phyloP scores from a whole-genome alignment of 1,139 yeast species.

The Geotrichum restrictum region DNA sequence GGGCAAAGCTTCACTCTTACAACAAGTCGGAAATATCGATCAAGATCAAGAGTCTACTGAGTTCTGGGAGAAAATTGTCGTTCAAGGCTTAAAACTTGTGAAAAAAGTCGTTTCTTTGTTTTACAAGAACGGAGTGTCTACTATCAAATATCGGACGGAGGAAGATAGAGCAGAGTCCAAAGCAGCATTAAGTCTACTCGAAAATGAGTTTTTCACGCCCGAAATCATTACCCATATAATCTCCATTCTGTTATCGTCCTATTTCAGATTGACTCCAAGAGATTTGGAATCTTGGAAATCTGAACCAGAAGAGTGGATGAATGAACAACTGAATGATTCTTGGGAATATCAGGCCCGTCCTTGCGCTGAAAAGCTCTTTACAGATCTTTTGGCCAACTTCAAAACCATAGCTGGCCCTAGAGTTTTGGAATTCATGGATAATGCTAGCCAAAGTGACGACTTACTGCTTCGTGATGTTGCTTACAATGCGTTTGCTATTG shows the following conservation, averaged over 20 bases:
- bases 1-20: constrained; percentile 58
- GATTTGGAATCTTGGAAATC: constrained; percentile 77
- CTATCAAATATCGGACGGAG: constrained; percentile 59
- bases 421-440: constrained; percentile 60
- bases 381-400: constrained; percentile 65
- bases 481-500: constrained; percentile 74
- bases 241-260: constrained; percentile 65
- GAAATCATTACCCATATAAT: constrained; percentile 55
- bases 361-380: constrained; percentile 82
- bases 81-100: constrained; percentile 64
- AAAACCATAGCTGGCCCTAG: constrained; percentile 59
- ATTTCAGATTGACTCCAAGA: constrained; percentile 63
- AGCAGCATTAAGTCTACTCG: constrained; percentile 51
- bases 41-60: constrained; percentile 49
- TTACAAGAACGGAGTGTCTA: constrained; percentile 62
- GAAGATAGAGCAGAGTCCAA: constrained; percentile 54
- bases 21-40: constrained; percentile 38
- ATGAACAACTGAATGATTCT: constrained; percentile 69
- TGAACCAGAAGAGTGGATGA: constrained; percentile 92
- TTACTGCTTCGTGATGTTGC: constrained; percentile 73
- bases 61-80: constrained; percentile 73
- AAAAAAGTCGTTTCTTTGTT: constrained; percentile 61
- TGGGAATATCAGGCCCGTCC: constrained; percentile 86
- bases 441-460: constrained; percentile 47
- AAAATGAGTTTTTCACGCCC: constrained; percentile 55